Conservation (phyloP, 805 yeast species). For the Myxozyma neglecta region DNA sequence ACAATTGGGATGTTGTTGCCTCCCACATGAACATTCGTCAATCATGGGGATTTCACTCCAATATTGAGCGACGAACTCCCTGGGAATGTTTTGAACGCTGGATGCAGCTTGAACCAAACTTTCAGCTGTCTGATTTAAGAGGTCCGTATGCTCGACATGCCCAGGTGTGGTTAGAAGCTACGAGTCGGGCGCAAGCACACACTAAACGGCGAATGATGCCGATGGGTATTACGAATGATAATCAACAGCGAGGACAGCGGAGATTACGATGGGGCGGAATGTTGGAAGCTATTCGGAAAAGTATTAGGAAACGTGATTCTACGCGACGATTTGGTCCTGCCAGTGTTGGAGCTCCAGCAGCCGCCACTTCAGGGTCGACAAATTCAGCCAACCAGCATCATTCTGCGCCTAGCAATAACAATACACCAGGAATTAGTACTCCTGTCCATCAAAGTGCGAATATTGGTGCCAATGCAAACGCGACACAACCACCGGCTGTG, state of each 20-base stretch:
- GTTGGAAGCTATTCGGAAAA: slow-evolving; percentile 91
- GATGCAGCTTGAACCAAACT: slow-evolving; percentile 85
- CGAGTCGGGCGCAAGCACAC: slow-evolving; percentile 82
- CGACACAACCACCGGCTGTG: no score
- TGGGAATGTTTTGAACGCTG: slow-evolving; percentile 99
- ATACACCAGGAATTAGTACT: no score
- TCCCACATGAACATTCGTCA: slow-evolving; percentile 70
- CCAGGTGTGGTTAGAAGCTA: slow-evolving; percentile 88
- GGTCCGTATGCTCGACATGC: slow-evolving; percentile 83
- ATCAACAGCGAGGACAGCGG: slow-evolving; percentile 83
- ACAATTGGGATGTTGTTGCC: slow-evolving; percentile 91
- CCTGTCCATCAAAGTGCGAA: no score
- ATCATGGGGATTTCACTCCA: slow-evolving; percentile 59
- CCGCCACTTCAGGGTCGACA: neutral
- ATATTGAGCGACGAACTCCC: slow-evolving; percentile 92
- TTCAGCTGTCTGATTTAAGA: slow-evolving; percentile 75
- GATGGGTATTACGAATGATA: slow-evolving; percentile 87
- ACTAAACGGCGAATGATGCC: slow-evolving; percentile 89
- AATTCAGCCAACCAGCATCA: neutral
- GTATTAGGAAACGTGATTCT: slow-evolving; percentile 80
- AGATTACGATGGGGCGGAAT: slow-evolving; percentile 93
- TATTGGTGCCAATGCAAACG: no score
- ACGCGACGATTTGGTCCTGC: slow-evolving; percentile 16
- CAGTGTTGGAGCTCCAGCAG: neutral
- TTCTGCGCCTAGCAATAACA: neutral